phyloP scores from a whole-genome alignment of 1,284 basidiomycete genomes.

The Moesziomyces aphidis region DNA sequence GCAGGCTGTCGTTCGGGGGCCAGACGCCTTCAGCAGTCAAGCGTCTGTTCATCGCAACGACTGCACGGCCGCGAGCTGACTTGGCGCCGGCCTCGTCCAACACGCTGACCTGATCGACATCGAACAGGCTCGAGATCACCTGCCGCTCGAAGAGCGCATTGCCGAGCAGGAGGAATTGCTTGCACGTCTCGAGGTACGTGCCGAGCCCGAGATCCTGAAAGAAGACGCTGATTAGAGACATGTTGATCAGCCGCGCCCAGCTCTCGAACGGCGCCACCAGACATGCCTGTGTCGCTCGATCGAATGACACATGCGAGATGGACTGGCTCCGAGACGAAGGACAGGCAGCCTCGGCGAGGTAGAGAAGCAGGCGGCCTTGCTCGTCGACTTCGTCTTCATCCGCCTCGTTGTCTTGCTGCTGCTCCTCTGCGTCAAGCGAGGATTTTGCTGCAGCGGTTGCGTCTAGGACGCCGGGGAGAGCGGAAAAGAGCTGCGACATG shows the following conservation, averaged over 20 bases:
- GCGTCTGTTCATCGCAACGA: constrained; percentile 31
- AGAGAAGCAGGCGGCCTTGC: constrained; percentile 17
- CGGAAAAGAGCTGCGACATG: constrained; percentile 39
- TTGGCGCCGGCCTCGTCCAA: constrained; percentile 5
- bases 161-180: constrained; percentile 53
- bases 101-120: constrained; percentile 24
- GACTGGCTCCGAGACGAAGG: constrained; percentile 3
- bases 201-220: constrained; percentile 53
- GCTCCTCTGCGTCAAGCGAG: background rate
- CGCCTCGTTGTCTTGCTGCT: background rate
- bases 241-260: constrained; percentile 57
- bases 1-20: constrained; percentile 46
- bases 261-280: constrained; percentile 43
- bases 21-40: constrained; percentile 40
- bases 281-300: constrained; percentile 21
- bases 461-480: constrained; percentile 22
- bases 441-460: background rate
- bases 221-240: constrained; percentile 57
- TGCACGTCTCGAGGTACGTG: constrained; percentile 57
- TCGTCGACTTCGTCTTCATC: background rate
- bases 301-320: constrained; percentile 25
- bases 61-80: constrained; percentile 2
- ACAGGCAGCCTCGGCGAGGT: constrained; percentile 31
- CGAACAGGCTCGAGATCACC: constrained; percentile 46
- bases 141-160: constrained; percentile 39